phyloP scores from a whole-genome alignment of 306 rosid genomes.

The Castanea crenata region DNA sequence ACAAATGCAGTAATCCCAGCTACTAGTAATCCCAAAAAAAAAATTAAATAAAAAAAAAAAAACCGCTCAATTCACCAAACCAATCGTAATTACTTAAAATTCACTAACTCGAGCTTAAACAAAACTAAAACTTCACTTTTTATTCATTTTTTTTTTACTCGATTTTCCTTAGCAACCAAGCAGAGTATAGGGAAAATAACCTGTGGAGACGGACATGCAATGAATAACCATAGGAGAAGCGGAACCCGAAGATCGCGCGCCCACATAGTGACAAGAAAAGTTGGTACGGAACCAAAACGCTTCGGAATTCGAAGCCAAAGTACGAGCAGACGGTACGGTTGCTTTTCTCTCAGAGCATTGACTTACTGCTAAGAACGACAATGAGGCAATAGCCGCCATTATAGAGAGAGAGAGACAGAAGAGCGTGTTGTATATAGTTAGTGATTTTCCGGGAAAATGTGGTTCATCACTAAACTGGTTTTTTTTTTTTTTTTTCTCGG shows the following conservation, averaged over 20 bases:
- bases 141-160: background rate
- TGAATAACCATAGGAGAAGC: conserved; percentile 53
- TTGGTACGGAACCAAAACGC: conserved; percentile 36
- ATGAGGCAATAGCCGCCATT: conserved; percentile 76
- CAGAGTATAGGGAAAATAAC: conserved; percentile 23
- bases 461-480: conserved; percentile 3
- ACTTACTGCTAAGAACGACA: conserved; percentile 56
- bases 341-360: conserved; percentile 52
- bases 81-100: no score
- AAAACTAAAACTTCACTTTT: background rate
- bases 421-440: conserved; percentile 1
- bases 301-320: conserved; percentile 41
- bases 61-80: no score
- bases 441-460: conserved; percentile 31
- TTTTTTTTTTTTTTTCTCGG: background rate
- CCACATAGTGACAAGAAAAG: conserved; percentile 33
- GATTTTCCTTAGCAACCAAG: conserved; percentile 12
- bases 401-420: background rate
- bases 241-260: conserved; percentile 35
- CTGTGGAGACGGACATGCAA: conserved; percentile 61
- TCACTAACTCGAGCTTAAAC: no score
- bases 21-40: background rate
- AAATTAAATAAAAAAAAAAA: no score
- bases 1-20: background rate
- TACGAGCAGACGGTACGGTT: conserved; percentile 37